Percentiles rank a stretch among this genome's conserved stretches.
Evolutionary conservation across 208 protist genomes (phyloP).

Genomic region (Zelonia costaricensis): DNA sequence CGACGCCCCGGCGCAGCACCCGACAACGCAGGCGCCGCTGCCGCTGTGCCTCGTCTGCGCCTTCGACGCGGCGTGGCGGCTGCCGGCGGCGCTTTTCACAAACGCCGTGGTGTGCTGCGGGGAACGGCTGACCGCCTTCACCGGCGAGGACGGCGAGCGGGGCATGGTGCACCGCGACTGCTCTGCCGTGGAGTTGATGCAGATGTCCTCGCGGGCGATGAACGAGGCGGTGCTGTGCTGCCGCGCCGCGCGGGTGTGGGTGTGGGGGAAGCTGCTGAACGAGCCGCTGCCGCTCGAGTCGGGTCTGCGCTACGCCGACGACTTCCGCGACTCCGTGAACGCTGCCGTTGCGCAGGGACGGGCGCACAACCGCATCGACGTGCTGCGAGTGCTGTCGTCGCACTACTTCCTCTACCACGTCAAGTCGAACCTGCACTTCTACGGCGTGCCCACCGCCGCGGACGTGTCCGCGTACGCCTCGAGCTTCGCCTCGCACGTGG

Average conservation of each 20-base stretch:
- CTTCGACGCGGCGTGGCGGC: slow-evolving; percentile 78
- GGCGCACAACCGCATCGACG: slow-evolving; percentile 52
- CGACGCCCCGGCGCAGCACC: slow-evolving; percentile 50
- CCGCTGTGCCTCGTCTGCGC: slow-evolving; percentile 78
- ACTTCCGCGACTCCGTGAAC: slow-evolving; percentile 82
- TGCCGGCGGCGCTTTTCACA: slow-evolving; percentile 73
- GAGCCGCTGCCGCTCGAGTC: slow-evolving; percentile 85
- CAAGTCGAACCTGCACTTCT: slow-evolving; percentile 74
- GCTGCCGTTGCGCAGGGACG: slow-evolving; percentile 67
- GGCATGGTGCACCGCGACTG: slow-evolving; percentile 45
- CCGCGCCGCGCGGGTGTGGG: slow-evolving; percentile 68
- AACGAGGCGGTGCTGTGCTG: slow-evolving; percentile 70
- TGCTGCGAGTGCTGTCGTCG: slow-evolving; percentile 73
- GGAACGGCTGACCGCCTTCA: slow-evolving; percentile 43
- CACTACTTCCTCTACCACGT: slow-evolving; percentile 89
- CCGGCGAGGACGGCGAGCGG: slow-evolving; percentile 21
- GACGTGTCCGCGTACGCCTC: slow-evolving; percentile 78
- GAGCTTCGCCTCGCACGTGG: slow-evolving; percentile 65
- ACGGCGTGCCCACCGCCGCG: slow-evolving; percentile 63
- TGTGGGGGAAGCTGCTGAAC: slow-evolving; percentile 69
- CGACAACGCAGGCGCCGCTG: slow-evolving; percentile 42
- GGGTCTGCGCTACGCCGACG: slow-evolving; percentile 69
- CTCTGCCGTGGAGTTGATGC: slow-evolving; percentile 62
- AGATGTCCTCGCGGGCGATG: slow-evolving; percentile 77
- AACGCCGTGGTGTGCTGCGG: slow-evolving; percentile 73